Evolutionary conservation across 345 rosid genomes (phyloP).

Genomic region (Rhizophora apiculata): DNA sequence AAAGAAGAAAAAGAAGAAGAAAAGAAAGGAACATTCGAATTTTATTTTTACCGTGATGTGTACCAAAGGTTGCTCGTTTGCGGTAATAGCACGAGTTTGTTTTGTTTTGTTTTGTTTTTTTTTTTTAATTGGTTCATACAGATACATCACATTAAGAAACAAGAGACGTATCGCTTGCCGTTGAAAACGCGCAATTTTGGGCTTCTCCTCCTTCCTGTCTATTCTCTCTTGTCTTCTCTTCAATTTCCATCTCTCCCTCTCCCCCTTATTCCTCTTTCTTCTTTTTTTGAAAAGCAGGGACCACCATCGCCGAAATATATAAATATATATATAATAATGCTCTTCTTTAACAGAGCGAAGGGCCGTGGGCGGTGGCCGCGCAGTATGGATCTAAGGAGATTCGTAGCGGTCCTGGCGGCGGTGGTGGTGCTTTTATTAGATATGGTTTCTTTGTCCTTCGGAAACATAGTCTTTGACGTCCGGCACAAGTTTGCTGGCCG

Average conservation of each 20-base stretch:
- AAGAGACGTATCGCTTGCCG: neutral
- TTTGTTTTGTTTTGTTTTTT: no score
- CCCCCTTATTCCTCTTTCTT: no score
- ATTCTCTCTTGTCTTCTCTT: neutral
- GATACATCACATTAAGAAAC: no score
- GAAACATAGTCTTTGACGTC: constrained; percentile 54
- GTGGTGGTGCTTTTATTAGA: constrained; percentile 26
- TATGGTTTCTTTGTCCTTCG: constrained; percentile 8
- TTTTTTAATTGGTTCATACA: no score
- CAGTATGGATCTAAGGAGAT: constrained; percentile 37
- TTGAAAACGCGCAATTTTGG: neutral
- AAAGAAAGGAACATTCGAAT: no score
- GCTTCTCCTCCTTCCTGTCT: neutral
- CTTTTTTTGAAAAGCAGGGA: no score
- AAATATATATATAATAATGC: neutral
- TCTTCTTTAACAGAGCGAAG: neutral
- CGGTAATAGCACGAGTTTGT: no score
- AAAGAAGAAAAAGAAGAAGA: no score
- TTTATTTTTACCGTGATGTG: no score
- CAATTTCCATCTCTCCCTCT: neutral
- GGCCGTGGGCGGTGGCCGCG: constrained; percentile 8
- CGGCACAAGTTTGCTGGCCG: constrained; percentile 58
- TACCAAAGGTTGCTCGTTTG: no score
- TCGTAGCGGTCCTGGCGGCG: constrained; percentile 23
- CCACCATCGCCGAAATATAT: no score